Evolutionary conservation across 257 asterid genomes (phyloP), one percentile per base, ranked within the genome.

Genomic region (Scutellaria barbata): DNA sequence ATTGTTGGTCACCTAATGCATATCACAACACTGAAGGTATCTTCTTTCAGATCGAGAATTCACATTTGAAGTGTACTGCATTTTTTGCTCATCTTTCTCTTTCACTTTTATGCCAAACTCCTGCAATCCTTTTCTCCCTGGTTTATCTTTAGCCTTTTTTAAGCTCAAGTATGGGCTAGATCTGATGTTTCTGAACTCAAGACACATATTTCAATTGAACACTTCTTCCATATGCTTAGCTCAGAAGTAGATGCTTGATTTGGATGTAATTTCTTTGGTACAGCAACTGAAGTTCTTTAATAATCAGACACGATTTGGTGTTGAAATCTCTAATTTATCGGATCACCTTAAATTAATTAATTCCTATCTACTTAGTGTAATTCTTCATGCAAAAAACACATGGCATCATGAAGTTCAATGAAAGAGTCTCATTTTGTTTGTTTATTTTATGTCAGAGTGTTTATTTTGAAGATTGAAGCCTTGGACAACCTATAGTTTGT

Each of bases 1-100:
- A 91, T 91, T 79, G 87, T 89, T 58, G 97, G 97, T 39, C 96
- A 91, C 85, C 77, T 91, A 83, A 82, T 91, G 81, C 92, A 87
- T 69, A 85, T 87, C 58, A 85, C 95, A 74, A 84, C 97, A 5
- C 81, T 89, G 72, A 91, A 87, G 97, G 96, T 91, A 84, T 66
- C 59, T 69, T 74, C 12, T 53, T 56, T 68, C 55, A 60, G 69
- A 40, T 25, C 9, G 40, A 14, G 20, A 50, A 56, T 67, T 46
- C 25, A 41, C 52, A 30, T 43, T 43, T 68, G 42, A 47, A 16
- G 54, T 14, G 42, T 66, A 59, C n/a, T 30, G 14, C 59, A n/a
- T 35, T 59, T 35, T 59, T 33, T 65, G 43, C 70, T 52, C 16
- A 18, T 62, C 63, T 25, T 17, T 50, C 55, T 51, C 33, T 46